A percentile compares a stretch with the other conserved stretches of the same genome.
These are phyloP conservation scores for Capsicum chinense DNA, from an alignment of 257 asterid genomes.

Conservation along the genomic window DNA sequence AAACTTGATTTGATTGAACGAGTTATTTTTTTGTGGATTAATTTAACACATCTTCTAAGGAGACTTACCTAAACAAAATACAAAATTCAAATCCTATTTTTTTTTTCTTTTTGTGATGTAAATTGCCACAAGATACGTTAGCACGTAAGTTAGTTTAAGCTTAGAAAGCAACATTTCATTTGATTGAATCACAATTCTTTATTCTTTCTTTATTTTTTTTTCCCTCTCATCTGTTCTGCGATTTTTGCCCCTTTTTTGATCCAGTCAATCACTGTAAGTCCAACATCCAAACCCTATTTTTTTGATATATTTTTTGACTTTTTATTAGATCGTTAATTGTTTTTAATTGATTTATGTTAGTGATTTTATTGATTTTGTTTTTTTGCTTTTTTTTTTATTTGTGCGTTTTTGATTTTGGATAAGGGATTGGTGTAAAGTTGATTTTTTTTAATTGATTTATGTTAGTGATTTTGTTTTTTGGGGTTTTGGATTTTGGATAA, in stretches of 20 bases:
- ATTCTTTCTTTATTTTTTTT: background rate
- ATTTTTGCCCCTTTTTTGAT: slow-evolving; percentile 44
- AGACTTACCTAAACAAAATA: too few relatives aligned
- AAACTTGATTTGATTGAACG: too few relatives aligned
- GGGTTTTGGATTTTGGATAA: background rate
- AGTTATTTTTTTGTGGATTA: too few relatives aligned
- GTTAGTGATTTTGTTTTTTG: background rate
- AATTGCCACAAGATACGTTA: background rate
- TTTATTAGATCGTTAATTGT: slow-evolving; percentile 41
- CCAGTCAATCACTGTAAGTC: slow-evolving; percentile 56
- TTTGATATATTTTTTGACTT: background rate
- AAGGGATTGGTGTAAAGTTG: background rate
- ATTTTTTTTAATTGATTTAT: background rate
- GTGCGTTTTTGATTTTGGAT: background rate
- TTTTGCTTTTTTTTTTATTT: background rate
- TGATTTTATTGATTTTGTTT: slow-evolving; percentile 12
- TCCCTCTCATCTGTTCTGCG: slow-evolving; percentile 41
- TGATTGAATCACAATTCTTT: background rate
- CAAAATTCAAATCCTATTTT: background rate
- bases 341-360: slow-evolving; percentile 23
- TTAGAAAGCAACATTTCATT: background rate
- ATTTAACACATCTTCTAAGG: too few relatives aligned
- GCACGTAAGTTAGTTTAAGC: background rate
- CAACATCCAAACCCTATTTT: slow-evolving; percentile 29
- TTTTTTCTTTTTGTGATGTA: background rate